Conservation (phyloP, 2,329 filamentous ascomycete species). For the Phaeosphaeria sp. region DNA sequence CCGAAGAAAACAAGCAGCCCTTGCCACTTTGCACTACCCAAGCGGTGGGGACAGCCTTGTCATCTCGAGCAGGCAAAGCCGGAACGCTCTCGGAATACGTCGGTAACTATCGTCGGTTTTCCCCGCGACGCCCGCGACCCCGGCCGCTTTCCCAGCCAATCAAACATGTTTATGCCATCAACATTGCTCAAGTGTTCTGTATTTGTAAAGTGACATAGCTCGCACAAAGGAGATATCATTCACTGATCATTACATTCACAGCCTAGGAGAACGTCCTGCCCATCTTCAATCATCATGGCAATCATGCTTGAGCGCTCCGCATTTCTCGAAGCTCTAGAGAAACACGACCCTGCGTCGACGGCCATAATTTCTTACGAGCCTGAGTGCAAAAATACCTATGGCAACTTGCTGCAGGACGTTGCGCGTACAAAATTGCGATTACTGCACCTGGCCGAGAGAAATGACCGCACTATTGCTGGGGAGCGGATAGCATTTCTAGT, state of each 20-base stretch:
- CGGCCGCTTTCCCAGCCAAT: no score
- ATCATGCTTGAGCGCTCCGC: background rate
- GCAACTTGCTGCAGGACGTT: background rate
- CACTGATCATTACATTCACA: background rate
- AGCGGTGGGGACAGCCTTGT: no score
- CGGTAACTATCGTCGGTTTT: no score
- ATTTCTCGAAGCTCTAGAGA: background rate
- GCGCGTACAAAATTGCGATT: background rate
- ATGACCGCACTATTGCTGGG: background rate
- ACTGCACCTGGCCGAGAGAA: background rate
- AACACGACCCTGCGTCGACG: background rate
- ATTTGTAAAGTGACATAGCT: no score
- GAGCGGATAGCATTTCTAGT: background rate
- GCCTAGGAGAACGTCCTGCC: background rate
- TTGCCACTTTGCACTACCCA: no score
- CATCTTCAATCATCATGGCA: background rate
- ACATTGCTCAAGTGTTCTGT: no score
- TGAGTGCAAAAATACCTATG: background rate
- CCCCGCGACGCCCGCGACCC: no score
- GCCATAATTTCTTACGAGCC: background rate
- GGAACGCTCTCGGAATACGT: no score
- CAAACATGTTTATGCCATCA: no score
- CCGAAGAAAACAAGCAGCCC: no score
- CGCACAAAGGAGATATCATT: background rate
- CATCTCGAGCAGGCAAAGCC: no score